A percentile compares a stretch with the other conserved stretches of the same genome.
Conservation (phyloP, 352 stramenopile genomes). For the Phytopythium kandeliae region DNA sequence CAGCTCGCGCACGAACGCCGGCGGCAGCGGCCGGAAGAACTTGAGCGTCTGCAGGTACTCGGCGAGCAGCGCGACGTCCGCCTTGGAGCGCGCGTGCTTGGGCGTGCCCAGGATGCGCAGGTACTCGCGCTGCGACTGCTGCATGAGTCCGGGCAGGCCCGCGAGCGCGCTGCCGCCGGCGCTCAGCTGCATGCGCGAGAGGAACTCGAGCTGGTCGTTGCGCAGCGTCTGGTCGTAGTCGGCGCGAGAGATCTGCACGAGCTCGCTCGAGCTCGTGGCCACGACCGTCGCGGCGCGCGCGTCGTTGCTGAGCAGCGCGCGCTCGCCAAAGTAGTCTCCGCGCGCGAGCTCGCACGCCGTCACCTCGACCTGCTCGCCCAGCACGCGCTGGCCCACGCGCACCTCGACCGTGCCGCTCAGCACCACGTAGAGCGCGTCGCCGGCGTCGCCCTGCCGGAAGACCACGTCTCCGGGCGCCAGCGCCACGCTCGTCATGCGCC, state of each 20-base stretch:
- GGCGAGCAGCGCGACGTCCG: slow-evolving; percentile 55
- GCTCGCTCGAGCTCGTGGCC: slow-evolving; percentile 41
- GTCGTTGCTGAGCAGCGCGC: slow-evolving; percentile 55
- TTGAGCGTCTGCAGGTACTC: slow-evolving; percentile 71
- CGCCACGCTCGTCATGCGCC: slow-evolving; percentile 41
- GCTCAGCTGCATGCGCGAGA: slow-evolving; percentile 54
- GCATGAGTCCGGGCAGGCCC: slow-evolving; percentile 2
- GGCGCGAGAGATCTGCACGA: slow-evolving; percentile 57
- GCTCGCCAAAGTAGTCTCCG: slow-evolving; percentile 72
- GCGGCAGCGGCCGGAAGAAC: slow-evolving; percentile 64
- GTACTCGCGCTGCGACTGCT: slow-evolving; percentile 45
- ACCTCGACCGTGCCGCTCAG: slow-evolving; percentile 60
- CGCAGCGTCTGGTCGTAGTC: slow-evolving; percentile 77
- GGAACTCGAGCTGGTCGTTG: slow-evolving; percentile 64
- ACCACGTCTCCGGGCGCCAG: slow-evolving; percentile 51
- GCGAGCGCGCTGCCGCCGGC: slow-evolving; percentile 15
- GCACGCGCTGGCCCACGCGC: slow-evolving; percentile 47
- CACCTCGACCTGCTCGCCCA: slow-evolving; percentile 60
- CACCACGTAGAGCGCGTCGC: slow-evolving; percentile 69
- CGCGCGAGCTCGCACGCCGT: slow-evolving; percentile 60
- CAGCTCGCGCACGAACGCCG: slow-evolving; percentile 59
- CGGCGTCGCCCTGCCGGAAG: slow-evolving; percentile 65
- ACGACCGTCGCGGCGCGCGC: slow-evolving; percentile 53
- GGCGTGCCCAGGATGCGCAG: slow-evolving; percentile 52
- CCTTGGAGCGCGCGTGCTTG: slow-evolving; percentile 33